These are phyloP conservation scores for Aspergillus ustus DNA, from an alignment of 2,329 filamentous ascomycete genomes.

Conservation along the genomic window DNA sequence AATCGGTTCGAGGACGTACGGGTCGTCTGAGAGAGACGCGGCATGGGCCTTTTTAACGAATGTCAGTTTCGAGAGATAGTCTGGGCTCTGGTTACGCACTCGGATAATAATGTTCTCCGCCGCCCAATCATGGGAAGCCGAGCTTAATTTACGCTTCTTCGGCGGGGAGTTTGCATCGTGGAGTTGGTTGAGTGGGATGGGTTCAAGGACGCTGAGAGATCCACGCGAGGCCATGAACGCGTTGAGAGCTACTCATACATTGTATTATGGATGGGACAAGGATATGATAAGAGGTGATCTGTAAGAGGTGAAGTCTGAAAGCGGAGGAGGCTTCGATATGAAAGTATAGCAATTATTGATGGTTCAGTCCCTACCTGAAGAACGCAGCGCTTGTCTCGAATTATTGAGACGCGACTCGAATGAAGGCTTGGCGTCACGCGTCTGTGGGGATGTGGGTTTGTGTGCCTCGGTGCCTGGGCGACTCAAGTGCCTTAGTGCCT, in stretches of 20 bases:
- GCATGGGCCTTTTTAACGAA: conserved; percentile 37
- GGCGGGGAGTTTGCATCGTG: conserved; percentile 29
- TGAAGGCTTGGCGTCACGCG: conserved; percentile 33
- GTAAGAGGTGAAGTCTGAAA: background rate
- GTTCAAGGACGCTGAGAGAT: conserved; percentile 37
- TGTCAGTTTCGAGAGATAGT: background rate
- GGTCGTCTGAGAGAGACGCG: conserved; percentile 40
- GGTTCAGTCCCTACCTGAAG: background rate
- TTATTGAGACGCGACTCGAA: conserved; percentile 19
- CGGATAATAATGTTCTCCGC: conserved; percentile 38
- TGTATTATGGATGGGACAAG: conserved; percentile 1
- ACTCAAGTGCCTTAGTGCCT: conserved; percentile 13
- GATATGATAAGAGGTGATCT: background rate
- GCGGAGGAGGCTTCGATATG: background rate
- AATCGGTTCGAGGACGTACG: conserved; percentile 42
- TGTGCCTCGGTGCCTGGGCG: too few species aligned
- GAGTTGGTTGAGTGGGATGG: conserved; percentile 40
- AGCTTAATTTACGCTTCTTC: conserved; percentile 41
- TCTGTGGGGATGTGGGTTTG: conserved; percentile 21
- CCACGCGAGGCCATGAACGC: conserved; percentile 44
- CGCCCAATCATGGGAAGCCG: conserved; percentile 22
- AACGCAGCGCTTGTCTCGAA: conserved; percentile 4
- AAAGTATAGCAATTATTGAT: background rate
- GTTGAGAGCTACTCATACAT: conserved; percentile 27
- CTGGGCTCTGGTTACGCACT: conserved; percentile 28